Evolutionary conservation across 371 early-diverging fungal genomes (phyloP).

Genomic region (Mucor racemosus): DNA sequence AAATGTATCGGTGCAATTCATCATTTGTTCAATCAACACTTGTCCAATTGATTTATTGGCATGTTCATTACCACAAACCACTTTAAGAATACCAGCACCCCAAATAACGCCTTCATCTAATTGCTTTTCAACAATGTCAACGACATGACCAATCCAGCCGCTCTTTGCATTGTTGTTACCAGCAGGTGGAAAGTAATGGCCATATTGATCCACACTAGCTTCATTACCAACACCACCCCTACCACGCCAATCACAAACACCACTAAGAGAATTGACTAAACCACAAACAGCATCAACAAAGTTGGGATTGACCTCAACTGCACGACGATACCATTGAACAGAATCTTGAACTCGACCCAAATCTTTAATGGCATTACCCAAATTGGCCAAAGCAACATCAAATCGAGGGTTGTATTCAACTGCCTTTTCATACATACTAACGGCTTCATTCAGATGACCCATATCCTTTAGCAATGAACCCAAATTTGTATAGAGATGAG

Average conservation of each 20-base stretch:
- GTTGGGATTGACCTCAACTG: conserved; percentile 85
- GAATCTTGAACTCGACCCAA: conserved; percentile 89
- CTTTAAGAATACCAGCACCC: conserved; percentile 55
- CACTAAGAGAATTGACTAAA: conserved; percentile 83
- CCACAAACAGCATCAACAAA: conserved; percentile 94
- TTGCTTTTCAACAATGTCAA: conserved; percentile 81
- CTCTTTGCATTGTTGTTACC: conserved; percentile 34
- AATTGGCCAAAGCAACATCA: conserved; percentile 90
- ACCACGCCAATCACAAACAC: conserved; percentile 91
- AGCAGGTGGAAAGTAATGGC: conserved; percentile 33
- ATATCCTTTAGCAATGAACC: conserved; percentile 89
- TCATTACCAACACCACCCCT: conserved; percentile 64
- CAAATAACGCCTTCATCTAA: conserved; percentile 68
- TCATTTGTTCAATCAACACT: conserved; percentile 34
- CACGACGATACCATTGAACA: conserved; percentile 83
- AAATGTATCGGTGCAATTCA: conserved; percentile 9
- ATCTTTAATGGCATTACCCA: conserved; percentile 91
- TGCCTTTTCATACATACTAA: conserved; percentile 88
- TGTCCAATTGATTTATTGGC: conserved; percentile 32
- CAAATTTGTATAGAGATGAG: conserved; percentile 89
- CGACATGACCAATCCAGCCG: conserved; percentile 84
- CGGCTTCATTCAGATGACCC: conserved; percentile 83
- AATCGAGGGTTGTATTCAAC: conserved; percentile 86
- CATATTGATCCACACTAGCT: conserved; percentile 46
- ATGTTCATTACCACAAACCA: not conserved